These are phyloP conservation scores for Wickerhamiella brachini DNA, from an alignment of 805 yeast species.

Conservation along the genomic window DNA sequence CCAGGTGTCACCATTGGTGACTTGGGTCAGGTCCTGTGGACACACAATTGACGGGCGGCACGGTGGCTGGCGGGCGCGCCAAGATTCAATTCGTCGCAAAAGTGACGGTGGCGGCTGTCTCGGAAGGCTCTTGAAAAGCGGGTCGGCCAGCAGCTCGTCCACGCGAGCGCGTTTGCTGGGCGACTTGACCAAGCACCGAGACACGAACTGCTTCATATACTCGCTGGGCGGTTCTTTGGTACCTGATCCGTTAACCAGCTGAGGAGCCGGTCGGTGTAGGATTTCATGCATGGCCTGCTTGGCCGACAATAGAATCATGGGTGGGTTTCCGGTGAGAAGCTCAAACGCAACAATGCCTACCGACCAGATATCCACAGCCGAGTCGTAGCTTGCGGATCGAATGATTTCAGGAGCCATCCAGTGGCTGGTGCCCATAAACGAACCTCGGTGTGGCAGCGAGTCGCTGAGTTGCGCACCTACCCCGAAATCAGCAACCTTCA, in stretches of 20 bases:
- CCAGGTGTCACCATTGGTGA: neutral
- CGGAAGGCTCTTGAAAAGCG: neutral
- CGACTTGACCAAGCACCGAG: neutral
- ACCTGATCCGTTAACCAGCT: conserved; percentile 10
- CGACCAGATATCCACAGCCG: conserved; percentile 82
- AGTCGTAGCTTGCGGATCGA: conserved; percentile 64
- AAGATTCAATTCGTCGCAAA: neutral
- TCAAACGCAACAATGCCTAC: conserved; percentile 80
- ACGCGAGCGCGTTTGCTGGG: neutral
- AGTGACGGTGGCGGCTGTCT: neutral
- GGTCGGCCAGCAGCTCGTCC: neutral
- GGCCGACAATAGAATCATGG: conserved; percentile 69
- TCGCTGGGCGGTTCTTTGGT: neutral
- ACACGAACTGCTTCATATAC: neutral
- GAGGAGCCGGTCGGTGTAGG: conserved; percentile 53
- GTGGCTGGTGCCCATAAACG: conserved; percentile 90
- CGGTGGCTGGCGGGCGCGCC: neutral
- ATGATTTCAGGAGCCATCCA: conserved; percentile 94
- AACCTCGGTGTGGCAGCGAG: conserved; percentile 65
- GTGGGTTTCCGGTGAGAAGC: conserved; percentile 77
- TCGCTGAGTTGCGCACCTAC: conserved; percentile 73
- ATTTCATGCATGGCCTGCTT: conserved; percentile 61
- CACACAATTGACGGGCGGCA: neutral
- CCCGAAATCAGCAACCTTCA: conserved; percentile 88
- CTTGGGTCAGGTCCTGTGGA: neutral